phyloP scores from a whole-genome alignment of 768 basidiomycete species.

The Pisolithus microcarpus region DNA sequence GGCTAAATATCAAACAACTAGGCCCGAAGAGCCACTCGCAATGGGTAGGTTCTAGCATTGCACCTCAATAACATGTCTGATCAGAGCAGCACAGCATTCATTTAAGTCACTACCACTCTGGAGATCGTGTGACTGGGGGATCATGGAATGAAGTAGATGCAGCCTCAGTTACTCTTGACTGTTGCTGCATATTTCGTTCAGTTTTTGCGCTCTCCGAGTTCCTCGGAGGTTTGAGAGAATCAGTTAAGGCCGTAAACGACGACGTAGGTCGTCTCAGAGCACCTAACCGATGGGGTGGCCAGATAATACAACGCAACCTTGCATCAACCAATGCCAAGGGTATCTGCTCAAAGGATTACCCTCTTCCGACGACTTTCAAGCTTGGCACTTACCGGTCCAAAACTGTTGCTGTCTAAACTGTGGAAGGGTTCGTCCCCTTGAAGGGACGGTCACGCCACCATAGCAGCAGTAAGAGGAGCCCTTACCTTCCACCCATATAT shows the following conservation, averaged over 20 bases:
- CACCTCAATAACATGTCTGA: too few species aligned
- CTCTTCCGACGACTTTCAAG: slow-evolving; percentile 1
- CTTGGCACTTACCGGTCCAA: slow-evolving; percentile 51
- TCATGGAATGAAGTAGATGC: too few species aligned
- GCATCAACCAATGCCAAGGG: slow-evolving; percentile 46
- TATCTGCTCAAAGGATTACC: slow-evolving; percentile 17
- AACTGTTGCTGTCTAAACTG: slow-evolving; percentile 65
- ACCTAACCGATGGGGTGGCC: slow-evolving; percentile 47
- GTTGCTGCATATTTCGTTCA: too few species aligned
- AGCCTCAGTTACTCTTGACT: too few species aligned
- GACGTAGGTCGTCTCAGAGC: slow-evolving; percentile 10
- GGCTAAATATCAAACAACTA: too few species aligned
- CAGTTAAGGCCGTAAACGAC: neutral
- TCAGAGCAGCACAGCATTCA: too few species aligned
- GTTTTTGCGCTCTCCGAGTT: neutral
- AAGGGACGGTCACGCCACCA: neutral
- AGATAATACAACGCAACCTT: slow-evolving; percentile 41
- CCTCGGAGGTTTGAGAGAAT: neutral
- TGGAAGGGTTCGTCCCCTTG: slow-evolving; percentile 61
- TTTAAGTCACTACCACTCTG: too few species aligned
- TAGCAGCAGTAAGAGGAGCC: slow-evolving; percentile 14
- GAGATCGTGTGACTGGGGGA: too few species aligned
- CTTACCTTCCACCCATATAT: slow-evolving; percentile 72
- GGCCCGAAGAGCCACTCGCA: too few species aligned
- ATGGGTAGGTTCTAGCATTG: too few species aligned